Evolutionary conservation across 352 stramenopile species (phyloP), one percentile per base, ranked within the genome.

Genomic region (Labyrinthula sp.): DNA sequence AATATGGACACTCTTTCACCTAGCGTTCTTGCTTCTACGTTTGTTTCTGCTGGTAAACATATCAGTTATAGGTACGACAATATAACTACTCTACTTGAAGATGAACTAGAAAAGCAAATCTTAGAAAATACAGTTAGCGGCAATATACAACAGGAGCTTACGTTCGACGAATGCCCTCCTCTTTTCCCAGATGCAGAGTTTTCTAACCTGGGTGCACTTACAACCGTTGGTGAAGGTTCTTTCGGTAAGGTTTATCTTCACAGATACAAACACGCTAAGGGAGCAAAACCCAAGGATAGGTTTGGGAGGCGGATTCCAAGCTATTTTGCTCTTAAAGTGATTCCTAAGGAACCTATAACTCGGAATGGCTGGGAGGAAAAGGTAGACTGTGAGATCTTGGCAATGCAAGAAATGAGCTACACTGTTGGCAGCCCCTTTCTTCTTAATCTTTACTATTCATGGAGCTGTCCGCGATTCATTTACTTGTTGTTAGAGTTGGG

Each of bases 401-500:
- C 83, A 39, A 73, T 92, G 43, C 68, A 75, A 50, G 65, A 80
- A 18, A 50, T 89, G 40, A 70, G 77, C 4, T 62, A 75, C 22
- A 6, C 28, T 5, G 20, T 24, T 3, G 7, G 6, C 3, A 68
- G 77, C 28, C 79, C 77, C 7, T 92, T 89, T 49, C 81, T 91
- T 33, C 66, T 89, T 38, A 71, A 82, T 54, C 69, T 89, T 24
- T 75, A 79, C 48, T 68, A 63, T 21, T 79, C 80, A 3, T 87
- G 89, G 56, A 63, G 85, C 60, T 77, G 89, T 47, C 52, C 72
- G 17, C 69, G 80, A 48, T 76, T 76, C 54, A 62, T 92, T 40
- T 90, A 89, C 61, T 89, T 92, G 65, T 59, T 92, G 4, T 71
- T 91, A 56, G 79, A 91, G 54, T 50, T 91, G 21, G 64, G 89